These are phyloP conservation scores for Acrodontium crateriforme DNA, from an alignment of 2,329 filamentous ascomycete species.

Conservation along the genomic window DNA sequence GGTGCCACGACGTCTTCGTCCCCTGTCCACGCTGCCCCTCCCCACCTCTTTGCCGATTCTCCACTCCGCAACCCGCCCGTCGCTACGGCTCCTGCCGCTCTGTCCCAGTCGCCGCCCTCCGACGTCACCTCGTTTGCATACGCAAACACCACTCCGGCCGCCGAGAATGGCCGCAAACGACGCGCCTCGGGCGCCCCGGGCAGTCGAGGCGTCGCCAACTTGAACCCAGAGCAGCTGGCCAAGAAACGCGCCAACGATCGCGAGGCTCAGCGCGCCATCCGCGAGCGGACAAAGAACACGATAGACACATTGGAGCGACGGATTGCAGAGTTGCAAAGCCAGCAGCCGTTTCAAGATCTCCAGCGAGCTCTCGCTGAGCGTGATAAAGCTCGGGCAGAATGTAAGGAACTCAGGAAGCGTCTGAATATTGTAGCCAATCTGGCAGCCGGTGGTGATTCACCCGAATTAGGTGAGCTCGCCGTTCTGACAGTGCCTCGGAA, in stretches of 20 bases:
- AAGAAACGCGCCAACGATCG: constrained; percentile 86
- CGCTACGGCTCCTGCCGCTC: constrained; percentile 2
- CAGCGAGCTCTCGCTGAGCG: constrained; percentile 56
- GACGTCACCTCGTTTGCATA: too few relatives aligned
- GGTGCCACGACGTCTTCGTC: too few relatives aligned
- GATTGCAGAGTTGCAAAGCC: constrained; percentile 62
- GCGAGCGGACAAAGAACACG: constrained; percentile 66
- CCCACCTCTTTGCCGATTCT: background rate
- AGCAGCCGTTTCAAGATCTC: constrained; percentile 73
- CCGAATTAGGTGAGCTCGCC: too few relatives aligned
- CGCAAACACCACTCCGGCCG: constrained; percentile 6
- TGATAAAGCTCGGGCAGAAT: constrained; percentile 63
- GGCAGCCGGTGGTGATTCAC: too few relatives aligned
- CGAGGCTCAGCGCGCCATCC: constrained; percentile 72
- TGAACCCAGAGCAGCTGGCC: constrained; percentile 76
- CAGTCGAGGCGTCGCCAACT: constrained; percentile 63
- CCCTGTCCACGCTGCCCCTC: background rate
- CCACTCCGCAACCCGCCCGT: constrained; percentile 1
- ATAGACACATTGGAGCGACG: constrained; percentile 61
- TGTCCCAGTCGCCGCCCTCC: too few relatives aligned
- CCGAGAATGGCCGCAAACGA: constrained; percentile 21
- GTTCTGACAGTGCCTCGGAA: too few relatives aligned
- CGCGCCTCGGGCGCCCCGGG: constrained; percentile 23
- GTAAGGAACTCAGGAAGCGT: constrained; percentile 59
- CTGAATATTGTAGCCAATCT: constrained; percentile 33